Conservation (phyloP, 2,329 filamentous ascomycete species). For the Chalaropsis ovoidea region DNA sequence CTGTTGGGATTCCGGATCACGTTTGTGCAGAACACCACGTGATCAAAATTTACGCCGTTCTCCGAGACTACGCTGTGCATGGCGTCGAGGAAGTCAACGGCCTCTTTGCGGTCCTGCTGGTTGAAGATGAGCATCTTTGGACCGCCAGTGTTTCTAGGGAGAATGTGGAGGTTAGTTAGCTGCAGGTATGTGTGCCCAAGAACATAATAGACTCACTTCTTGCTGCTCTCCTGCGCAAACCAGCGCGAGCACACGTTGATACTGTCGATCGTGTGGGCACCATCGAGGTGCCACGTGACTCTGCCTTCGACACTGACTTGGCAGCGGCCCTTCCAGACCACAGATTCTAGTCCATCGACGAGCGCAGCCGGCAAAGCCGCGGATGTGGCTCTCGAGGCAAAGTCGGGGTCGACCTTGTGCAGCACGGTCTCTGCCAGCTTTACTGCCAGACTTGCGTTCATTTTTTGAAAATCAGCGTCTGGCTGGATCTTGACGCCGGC, state of each 20-base stretch:
- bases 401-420: slow-evolving; percentile 35
- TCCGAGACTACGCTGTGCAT: slow-evolving; percentile 35
- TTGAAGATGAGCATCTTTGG: slow-evolving; percentile 70
- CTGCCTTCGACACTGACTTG: slow-evolving; percentile 39
- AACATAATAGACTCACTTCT: slow-evolving; percentile 28
- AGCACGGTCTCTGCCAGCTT: slow-evolving; percentile 44
- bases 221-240: slow-evolving; percentile 53
- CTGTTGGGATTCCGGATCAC: slow-evolving; percentile 37
- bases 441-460: slow-evolving; percentile 46
- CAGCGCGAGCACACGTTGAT: slow-evolving; percentile 70
- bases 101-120: slow-evolving; percentile 54
- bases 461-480: slow-evolving; percentile 48
- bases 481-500: slow-evolving; percentile 41
- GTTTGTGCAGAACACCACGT: slow-evolving; percentile 77
- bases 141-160: slow-evolving; percentile 30
- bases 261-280: slow-evolving; percentile 86
- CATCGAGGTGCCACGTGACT: slow-evolving; percentile 79
- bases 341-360: slow-evolving; percentile 60
- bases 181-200: background rate
- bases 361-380: slow-evolving; percentile 51
- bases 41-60: slow-evolving; percentile 46
- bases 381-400: slow-evolving; percentile 26
- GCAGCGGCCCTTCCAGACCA: slow-evolving; percentile 72
- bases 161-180: background rate
- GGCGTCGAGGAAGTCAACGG: slow-evolving; percentile 44